Base-by-base conservation (phyloP, 2,329 filamentous ascomycete genomes). In the Aureobasidium sp. region DNA sequence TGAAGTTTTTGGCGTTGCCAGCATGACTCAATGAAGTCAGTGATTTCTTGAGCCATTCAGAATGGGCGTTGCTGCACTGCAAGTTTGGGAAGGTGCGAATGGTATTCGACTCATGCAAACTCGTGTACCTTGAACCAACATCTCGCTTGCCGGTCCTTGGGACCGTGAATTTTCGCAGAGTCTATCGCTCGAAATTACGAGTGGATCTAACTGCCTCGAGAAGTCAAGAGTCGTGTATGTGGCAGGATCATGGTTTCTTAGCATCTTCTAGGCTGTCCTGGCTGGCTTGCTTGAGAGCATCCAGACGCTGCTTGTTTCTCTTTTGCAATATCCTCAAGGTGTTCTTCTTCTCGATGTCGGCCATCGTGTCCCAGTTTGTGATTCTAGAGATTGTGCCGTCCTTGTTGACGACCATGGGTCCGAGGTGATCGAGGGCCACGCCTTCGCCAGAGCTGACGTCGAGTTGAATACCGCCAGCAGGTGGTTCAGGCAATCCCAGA, bases 351-450 rank as follows among this genome's bases (percentile, higher is more conserved):
- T 91, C 88, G 7, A 84, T 79, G 29, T 84, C 83, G 2, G 82
- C 81, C 88, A 91, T 90, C 66, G 85, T 77, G 9, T 76, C 78
- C 88, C 88, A 92, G 72, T 92, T 91, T 39, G 80, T 75, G 67
- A 92, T 88, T 37, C 88, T 81, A 62, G 85, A 85, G 67, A 91
- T 73, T 9, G 85, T 85, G 22, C 89, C 89, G 72, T 92, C 86
- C 64, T 79, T 77, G 71, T 90, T 88, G 60, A 91, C 85, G 1
- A 92, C 87, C 68, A 91, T 78, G 1, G 89, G 89, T 0, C 89
- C 88, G 27, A 91, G 76, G 64, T 84, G 80, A 69, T 90, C 86
- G 9, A 91, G 80, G 54, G 80, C 82, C 47, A 88, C 78, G 15
- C 68, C 70, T 52, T 67, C 64, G 5, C 70, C 71, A 42, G 64